Percentiles rank a stretch among this genome's conserved stretches.
Evolutionary conservation across 225 moss, liverwort and hornwort genomes (phyloP).

Genomic region (Polytrichum commune): DNA sequence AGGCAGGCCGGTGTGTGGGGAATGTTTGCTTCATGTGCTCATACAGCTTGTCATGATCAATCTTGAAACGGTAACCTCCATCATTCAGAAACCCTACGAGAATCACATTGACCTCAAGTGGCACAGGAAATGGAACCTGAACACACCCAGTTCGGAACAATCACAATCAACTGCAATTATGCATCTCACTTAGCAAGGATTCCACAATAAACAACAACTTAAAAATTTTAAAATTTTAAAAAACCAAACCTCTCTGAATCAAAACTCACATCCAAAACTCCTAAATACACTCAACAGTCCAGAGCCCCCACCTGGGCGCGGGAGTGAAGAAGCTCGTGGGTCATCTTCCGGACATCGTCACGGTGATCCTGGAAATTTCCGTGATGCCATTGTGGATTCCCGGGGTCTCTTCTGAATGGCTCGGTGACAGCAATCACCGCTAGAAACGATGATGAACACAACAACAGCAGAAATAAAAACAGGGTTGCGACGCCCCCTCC

Average conservation of each 20-base stretch:
- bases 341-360: slow-evolving; percentile 53
- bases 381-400: slow-evolving; percentile 89
- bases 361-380: slow-evolving; percentile 75
- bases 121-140: slow-evolving; percentile 79
- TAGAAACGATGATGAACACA: too few relatives aligned
- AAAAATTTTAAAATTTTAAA: background rate
- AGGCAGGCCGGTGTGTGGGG: slow-evolving; percentile 69
- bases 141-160: slow-evolving; percentile 1
- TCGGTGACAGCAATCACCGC: slow-evolving; percentile 33
- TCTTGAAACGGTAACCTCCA: slow-evolving; percentile 77
- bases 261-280: background rate
- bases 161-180: background rate
- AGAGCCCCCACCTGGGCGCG: slow-evolving; percentile 46
- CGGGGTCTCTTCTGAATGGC: slow-evolving; percentile 82
- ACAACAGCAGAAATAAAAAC: too few relatives aligned
- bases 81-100: slow-evolving; percentile 73
- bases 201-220: background rate
- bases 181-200: background rate
- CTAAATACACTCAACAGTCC: background rate
- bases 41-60: slow-evolving; percentile 54
- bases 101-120: slow-evolving; percentile 72
- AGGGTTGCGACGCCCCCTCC: too few relatives aligned
- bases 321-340: slow-evolving; percentile 75
- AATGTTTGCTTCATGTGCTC: slow-evolving; percentile 69
- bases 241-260: background rate